Evolutionary conservation across 2,329 filamentous ascomycete species (phyloP), one percentile per base, ranked within the genome.

Genomic region (Colletotrichum neosansevieriae): DNA sequence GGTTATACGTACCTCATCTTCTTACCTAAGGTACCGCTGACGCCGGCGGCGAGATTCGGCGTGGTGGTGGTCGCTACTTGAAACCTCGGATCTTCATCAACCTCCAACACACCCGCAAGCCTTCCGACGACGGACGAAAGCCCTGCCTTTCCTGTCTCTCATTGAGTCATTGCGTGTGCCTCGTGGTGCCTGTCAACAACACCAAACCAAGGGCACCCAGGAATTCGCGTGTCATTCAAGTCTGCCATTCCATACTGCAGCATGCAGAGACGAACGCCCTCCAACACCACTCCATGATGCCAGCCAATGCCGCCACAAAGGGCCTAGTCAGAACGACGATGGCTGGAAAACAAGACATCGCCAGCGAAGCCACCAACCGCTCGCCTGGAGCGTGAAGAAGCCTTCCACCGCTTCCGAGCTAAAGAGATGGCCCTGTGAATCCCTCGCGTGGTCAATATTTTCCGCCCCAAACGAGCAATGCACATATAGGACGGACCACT

Each of bases 11-110:
- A 24, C 24, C 24, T 24, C 5, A 5, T 24, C 24, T 24, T 24
- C 29, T 19, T 7, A 10, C 12, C 51, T 24, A 13, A 40, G 17
- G 34, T 40, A 54, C 51, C 32, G 53, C 40, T 42, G 44, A 58
- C 19, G n/a, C 61, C 21, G 56, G 15, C 38, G 47, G 57, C 29
- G 49, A 34, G 32, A 47, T 57, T 19, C 49, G 12, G 34, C 17
- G 38, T 11, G 40, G 34, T 11, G 40, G 34, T 47, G 34, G 38
- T 21, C 50, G 58, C 17, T 24, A 68, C 54, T 36, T 68, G 65
- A 68, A 68, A 68, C 65, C 57, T 64, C 65, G 60, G 54, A 68
- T 50, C 54, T 59, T 36, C 61, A 29, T 49, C 61, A 56, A 49
- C 47, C 65, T 50, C 59, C 64, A 38, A 58, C 13, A 63, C 58